A percentile compares a stretch with the other conserved stretches of the same genome.
Evolutionary conservation across 768 basidiomycete genomes (phyloP).

Genomic region (Leccinum longicurvipes): DNA sequence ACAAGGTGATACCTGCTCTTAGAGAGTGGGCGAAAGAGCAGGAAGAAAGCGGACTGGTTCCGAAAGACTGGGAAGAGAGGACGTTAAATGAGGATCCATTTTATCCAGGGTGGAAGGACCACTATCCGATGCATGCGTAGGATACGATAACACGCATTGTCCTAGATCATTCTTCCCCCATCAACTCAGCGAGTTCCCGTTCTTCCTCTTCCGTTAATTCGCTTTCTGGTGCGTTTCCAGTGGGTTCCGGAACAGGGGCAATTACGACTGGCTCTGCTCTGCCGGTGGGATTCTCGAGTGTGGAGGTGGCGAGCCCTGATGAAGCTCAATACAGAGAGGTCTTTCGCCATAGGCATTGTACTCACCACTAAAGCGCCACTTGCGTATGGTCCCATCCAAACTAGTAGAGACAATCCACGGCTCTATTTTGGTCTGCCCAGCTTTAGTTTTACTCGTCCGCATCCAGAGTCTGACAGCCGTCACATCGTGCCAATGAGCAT

Average conservation of each 20-base stretch:
- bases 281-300: conserved; percentile 17
- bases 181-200: conserved; percentile 79
- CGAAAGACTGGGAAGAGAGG: conserved; percentile 45
- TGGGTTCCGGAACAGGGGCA: conserved; percentile 27
- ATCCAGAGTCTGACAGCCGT: conserved; percentile 73
- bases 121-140: conserved; percentile 17
- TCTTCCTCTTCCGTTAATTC: conserved; percentile 86
- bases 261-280: conserved; percentile 16
- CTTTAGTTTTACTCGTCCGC: conserved; percentile 43
- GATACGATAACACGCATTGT: neutral
- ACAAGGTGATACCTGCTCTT: conserved; percentile 44
- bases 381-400: conserved; percentile 83
- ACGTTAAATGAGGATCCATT: conserved; percentile 51
- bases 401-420: conserved; percentile 83
- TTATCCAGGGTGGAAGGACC: conserved; percentile 44
- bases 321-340: neutral
- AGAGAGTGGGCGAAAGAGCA: conserved; percentile 47
- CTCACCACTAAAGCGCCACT: conserved; percentile 74
- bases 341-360: neutral
- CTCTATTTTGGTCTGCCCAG: conserved; percentile 51
- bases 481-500: conserved; percentile 91
- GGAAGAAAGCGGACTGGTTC: conserved; percentile 44
- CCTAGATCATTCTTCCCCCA: conserved; percentile 37
- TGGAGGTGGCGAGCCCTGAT: conserved; percentile 29
- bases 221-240: conserved; percentile 28